Base-by-base conservation (phyloP, 306 rosid species). In the Vachellia pachyceras region DNA sequence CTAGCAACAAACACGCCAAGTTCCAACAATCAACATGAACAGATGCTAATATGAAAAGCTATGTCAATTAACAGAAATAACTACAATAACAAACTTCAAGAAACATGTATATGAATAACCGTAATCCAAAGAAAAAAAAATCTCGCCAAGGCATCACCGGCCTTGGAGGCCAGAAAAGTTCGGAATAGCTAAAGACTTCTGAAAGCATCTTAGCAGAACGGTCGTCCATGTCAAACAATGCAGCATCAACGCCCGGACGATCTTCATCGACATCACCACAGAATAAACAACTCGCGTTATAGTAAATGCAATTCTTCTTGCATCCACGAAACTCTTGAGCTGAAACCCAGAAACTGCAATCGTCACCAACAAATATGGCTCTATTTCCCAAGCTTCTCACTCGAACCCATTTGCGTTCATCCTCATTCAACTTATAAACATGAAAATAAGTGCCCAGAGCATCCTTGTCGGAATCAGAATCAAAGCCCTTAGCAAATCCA, bases 361-460 rank as follows among this genome's bases (percentile, higher is more conserved):
- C 14, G 3, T 9, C 64, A 22, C 72, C 72, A 47, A 76, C 72
- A 63, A 76, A 76, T 5, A 76, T 23, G 29, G 22, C 71, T 5
- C 25, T 8, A 18, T 76, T 23, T 13, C 60, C 80, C 61, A 76
- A 45, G 58, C 60, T 8, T 12, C 17, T 11, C 20, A 63, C 57
- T 3, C 5, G 5, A 10, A 14, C 61, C 80, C 80, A 63, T 33
- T n/a, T 35, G 7, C 37, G 10, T 2, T 60, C 40, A 18, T 42
- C 58, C 12, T 60, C 61, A 17, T 29, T 33, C 60, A 76, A 8
- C 55, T 76, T 76, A 61, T 40, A 76, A 23, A 76, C 79, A 54
- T 7, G 61, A 20, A 54, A 22, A 20, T 18, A 54, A 54, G 61
- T 18, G 61, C 12, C 4, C 2, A 54, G 12, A n/a, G 6, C 29